These are phyloP conservation scores for Alternaria dauci DNA, from an alignment of 2,329 filamentous ascomycete genomes.

Conservation along the genomic window DNA sequence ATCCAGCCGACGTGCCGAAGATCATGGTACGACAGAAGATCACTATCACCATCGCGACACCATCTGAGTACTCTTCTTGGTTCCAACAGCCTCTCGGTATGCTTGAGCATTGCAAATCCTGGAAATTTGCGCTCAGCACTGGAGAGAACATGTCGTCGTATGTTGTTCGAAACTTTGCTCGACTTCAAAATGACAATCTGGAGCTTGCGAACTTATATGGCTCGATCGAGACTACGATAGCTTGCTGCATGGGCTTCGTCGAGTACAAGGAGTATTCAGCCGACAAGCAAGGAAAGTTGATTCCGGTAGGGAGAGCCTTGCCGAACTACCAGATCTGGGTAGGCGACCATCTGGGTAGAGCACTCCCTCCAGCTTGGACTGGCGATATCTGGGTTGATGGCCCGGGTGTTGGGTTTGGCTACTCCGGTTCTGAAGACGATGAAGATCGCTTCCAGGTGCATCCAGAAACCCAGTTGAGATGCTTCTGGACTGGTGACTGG, in stretches of 20 bases:
- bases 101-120: not conserved
- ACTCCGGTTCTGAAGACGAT: not conserved
- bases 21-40: conserved; percentile 2
- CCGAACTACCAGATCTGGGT: conserved; percentile 2
- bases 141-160: conserved; percentile 3
- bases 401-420: not conserved
- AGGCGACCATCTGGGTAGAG: not conserved
- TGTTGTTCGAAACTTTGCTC: not conserved
- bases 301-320: not conserved
- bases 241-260: conserved; percentile 3
- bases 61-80: conserved; percentile 7
- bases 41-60: conserved; percentile 4
- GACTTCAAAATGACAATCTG: too few species aligned
- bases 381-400: conserved; percentile 6
- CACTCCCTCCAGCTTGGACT: conserved; percentile 5
- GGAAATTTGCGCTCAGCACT: conserved; percentile 1
- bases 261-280: conserved; percentile 2
- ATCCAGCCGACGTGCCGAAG: not conserved
- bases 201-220: conserved; percentile 2
- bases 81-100: not conserved
- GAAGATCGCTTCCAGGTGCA: not conserved
- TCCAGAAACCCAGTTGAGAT: not conserved
- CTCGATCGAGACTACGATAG: conserved; percentile 1
- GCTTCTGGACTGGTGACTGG: not conserved
- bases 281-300: conserved; percentile 4